phyloP scores from a whole-genome alignment of 768 basidiomycete genomes.

The Lentinula guzmanii region DNA sequence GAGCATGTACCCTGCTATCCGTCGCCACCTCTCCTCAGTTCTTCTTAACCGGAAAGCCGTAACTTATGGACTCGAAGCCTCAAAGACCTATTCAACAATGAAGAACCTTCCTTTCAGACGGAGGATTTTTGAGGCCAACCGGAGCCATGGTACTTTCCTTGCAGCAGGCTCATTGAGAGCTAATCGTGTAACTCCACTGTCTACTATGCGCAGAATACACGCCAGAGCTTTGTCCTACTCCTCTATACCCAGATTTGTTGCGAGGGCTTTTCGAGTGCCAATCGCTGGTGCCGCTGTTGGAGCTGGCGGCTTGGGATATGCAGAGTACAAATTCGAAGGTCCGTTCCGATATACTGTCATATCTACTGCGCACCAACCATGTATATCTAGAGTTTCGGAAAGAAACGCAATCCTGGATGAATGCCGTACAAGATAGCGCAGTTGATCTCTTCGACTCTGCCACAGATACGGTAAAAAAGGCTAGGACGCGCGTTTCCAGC shows the following conservation, averaged over 20 bases:
- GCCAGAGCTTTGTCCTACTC: constrained; percentile 77
- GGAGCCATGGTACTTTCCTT: constrained; percentile 53
- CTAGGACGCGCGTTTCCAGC: constrained; percentile 52
- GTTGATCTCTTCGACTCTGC: constrained; percentile 70
- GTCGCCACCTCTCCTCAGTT: neutral
- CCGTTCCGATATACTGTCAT: neutral
- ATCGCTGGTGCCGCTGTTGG: constrained; percentile 86
- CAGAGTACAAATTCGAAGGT: constrained; percentile 97
- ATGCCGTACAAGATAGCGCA: constrained; percentile 60
- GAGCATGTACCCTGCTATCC: neutral
- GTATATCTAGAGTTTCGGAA: constrained; percentile 59
- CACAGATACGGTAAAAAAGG: constrained; percentile 57
- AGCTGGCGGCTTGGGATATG: constrained; percentile 88
- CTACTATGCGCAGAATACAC: constrained; percentile 59
- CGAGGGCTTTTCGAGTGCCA: constrained; percentile 83
- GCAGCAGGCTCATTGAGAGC: constrained; percentile 48
- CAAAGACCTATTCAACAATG: neutral
- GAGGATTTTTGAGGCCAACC: constrained; percentile 22
- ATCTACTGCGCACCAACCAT: neutral
- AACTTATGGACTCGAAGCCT: constrained; percentile 2
- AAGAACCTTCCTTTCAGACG: neutral
- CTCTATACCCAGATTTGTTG: constrained; percentile 84
- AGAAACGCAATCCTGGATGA: constrained; percentile 62
- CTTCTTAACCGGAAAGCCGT: constrained; percentile 2
- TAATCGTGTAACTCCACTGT: constrained; percentile 36